Evolutionary conservation across 129 eudicot genomes (phyloP).

Genomic region (Arctium minus): DNA sequence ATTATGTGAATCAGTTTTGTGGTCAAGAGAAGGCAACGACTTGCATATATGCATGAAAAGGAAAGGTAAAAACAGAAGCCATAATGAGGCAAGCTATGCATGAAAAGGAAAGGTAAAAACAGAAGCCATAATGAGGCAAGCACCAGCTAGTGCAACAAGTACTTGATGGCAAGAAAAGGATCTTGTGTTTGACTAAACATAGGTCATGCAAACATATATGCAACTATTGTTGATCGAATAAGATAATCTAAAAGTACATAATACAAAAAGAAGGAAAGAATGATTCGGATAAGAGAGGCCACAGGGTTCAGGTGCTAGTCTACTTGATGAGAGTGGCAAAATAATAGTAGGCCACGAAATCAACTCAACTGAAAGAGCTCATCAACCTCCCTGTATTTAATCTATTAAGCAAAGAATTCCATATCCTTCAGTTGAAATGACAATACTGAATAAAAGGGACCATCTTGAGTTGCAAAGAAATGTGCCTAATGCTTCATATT

Average conservation of each 20-base stretch:
- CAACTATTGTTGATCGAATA: neutral
- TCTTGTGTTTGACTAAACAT: neutral
- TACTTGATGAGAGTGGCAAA: neutral
- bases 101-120: too few relatives aligned
- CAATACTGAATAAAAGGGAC: too few relatives aligned
- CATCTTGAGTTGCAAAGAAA: too few relatives aligned
- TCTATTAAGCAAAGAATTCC: too few relatives aligned
- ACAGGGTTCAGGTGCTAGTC: neutral
- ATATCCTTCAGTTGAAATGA: too few relatives aligned
- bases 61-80: neutral
- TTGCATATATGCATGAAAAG: too few relatives aligned
- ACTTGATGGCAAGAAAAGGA: neutral
- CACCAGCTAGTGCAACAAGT: neutral
- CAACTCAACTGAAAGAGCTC: too few relatives aligned
- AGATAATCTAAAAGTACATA: neutral
- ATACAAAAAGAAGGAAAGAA: neutral
- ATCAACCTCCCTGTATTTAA: too few relatives aligned
- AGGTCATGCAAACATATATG: neutral
- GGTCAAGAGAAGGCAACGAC: neutral
- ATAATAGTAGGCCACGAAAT: too few relatives aligned
- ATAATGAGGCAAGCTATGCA: neutral
- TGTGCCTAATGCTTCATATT: too few relatives aligned
- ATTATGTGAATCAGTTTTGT: neutral
- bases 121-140: neutral
- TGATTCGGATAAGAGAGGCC: neutral